phyloP scores from a whole-genome alignment of 768 basidiomycete species.

The Leccinum fibrillosum region DNA sequence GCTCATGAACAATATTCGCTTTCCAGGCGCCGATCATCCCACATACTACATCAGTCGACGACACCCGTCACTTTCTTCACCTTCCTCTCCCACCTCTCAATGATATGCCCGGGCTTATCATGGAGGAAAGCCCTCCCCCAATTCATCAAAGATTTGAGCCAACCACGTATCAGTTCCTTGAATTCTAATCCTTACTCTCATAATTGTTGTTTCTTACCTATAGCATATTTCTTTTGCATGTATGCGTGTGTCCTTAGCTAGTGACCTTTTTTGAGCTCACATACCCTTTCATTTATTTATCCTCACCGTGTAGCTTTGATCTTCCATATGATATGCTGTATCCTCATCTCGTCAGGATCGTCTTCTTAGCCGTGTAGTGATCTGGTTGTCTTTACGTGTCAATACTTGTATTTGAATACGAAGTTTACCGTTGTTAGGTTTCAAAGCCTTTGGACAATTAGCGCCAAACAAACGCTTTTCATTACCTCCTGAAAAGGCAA shows the following conservation, averaged over 20 bases:
- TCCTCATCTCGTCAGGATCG: conserved; percentile 12
- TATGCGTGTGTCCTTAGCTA: conserved; percentile 3
- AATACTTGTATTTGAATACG: conserved; percentile 7
- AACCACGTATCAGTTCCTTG: conserved; percentile 67
- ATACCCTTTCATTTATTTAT: conserved; percentile 9
- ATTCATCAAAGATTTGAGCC: conserved; percentile 66
- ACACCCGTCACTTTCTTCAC: conserved; percentile 83
- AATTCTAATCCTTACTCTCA: conserved; percentile 51
- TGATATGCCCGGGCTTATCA: conserved; percentile 76
- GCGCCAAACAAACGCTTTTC: conserved; percentile 20
- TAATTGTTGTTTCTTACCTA: conserved; percentile 19
- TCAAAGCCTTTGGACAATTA: conserved; percentile 17
- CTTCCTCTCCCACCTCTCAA: conserved; percentile 72
- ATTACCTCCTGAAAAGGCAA: conserved; percentile 22
- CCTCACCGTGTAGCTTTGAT: conserved; percentile 29
- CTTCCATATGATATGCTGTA: conserved; percentile 30
- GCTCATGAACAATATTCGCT: conserved; percentile 5
- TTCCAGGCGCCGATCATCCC: conserved; percentile 83
- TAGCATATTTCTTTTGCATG: conserved; percentile 22
- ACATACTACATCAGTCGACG: conserved; percentile 72
- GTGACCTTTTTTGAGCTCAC: background rate
- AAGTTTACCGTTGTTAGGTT: background rate
- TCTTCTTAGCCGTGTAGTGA: conserved; percentile 6
- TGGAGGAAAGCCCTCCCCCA: conserved; percentile 56
- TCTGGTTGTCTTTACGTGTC: conserved; percentile 2